Base-by-base conservation (phyloP, 352 stramenopile species). In the Phytophthora syringae region DNA sequence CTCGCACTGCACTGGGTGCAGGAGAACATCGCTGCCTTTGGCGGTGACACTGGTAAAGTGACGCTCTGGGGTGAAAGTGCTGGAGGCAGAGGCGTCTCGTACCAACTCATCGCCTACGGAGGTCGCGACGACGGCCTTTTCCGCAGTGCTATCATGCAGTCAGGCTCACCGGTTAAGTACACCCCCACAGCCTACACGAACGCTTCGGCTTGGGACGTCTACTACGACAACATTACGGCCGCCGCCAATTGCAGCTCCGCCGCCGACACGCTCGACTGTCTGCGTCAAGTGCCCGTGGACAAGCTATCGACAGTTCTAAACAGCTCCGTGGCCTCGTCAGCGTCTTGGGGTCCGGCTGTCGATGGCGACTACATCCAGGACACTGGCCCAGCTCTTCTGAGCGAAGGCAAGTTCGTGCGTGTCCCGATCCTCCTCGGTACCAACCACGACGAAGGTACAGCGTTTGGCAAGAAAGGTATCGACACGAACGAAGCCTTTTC, bases 361-460 rank as follows among this genome's bases (percentile, higher is more conserved):
- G 72, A 80, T 24, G 68, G 68, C 12, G 67, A 77, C 15, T 66
- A 66, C 22, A 30, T 80, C 18, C 21, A 54, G 24, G 45, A 58
- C 40, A 40, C 54, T 20, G 39, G 40, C 7, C 13, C 69, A 2
- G 34, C 48, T 6, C 48, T 73, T 5, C 43, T 80, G 7, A 30
- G 27, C 5, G 28, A 32, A 1, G 72, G 72, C 3, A 63, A 72
- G 40, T 77, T 70, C 12, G 61, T 70, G 4, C 53, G 54, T 21
- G 61, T 70, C 21, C 61, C 61, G 7, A 60, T 70, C 9, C 48
- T 80, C 1, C 50, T 39, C 5, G 67, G 67, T 7, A 34, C 53
- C 0, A 80, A 80, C 28, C n/a, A 63, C 18, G 60, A 71, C 21
- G 72, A 80, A n/a, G 68, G 67, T 5, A 43, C 62, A 1, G 58